Evolutionary conservation across 2,329 filamentous ascomycete genomes (phyloP), one percentile per base, ranked within the genome.

Genomic region (Arthrobotrys musiformis): DNA sequence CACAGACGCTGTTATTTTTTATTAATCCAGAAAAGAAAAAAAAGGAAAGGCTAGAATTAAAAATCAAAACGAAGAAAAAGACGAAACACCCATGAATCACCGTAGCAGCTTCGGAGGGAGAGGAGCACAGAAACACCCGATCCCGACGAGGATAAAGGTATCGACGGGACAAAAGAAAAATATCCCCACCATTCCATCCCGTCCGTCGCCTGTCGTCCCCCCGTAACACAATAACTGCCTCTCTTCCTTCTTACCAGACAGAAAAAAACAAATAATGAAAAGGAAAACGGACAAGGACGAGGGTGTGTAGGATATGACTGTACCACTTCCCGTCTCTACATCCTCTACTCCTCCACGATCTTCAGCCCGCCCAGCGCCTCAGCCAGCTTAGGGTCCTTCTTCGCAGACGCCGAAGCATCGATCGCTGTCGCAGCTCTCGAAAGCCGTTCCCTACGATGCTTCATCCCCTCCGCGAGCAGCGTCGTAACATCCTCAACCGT

Each of bases 391-490:
- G 58, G 50, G 24, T 67, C 62, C 63, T 46, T 62, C 61, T 42
- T 24, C n/a, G n/a, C n/a, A n/a, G 22, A 22, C 15, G 30, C 54
- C 52, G 50, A 50, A 4, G 30, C n/a, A 50, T 64, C 72, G 8
- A 60, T 15, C 40, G 64, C 52, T 33, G 72, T 66, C 64, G 58
- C 72, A 52, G 72, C 60, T n/a, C 58, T 63, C 30, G 64, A 76
- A 69, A 76, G 72, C 50, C 72, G 70, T 48, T 76, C 72, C 28
- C 50, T 76, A 76, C 72, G 72, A 44, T 70, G 64, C 64, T 69
- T 69, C 72, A 76, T 76, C 46, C 72, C 72, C 24, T 76, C 72
- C 64, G 72, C 72, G 46, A 76, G 72, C 64, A 76, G 40, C 17
- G 62, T 44, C 13, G 72, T 76, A 40, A 76, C 72, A 69, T 76